Conservation (phyloP, 2,329 filamentous ascomycete genomes). For the Botryosphaeria dothidea region DNA sequence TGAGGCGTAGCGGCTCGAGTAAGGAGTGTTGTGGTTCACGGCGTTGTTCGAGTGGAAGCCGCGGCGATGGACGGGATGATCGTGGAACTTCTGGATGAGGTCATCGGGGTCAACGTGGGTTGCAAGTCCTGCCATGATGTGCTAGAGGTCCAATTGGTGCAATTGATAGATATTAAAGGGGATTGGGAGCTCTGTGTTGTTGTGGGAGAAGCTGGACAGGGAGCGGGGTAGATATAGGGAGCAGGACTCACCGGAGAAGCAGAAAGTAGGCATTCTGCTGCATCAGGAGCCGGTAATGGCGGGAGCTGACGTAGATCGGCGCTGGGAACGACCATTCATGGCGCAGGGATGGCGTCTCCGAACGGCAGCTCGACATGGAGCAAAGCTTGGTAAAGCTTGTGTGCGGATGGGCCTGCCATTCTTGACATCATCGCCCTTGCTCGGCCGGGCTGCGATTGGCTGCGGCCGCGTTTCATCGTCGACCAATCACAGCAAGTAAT, state of each 20-base stretch:
- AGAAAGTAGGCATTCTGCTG: background rate
- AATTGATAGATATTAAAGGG: background rate
- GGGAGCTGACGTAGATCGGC: slow-evolving; percentile 8
- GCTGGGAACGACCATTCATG: background rate
- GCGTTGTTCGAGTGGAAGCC: slow-evolving; percentile 39
- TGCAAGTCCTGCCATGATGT: slow-evolving; percentile 9
- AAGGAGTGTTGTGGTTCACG: slow-evolving; percentile 57
- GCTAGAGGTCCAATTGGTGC: background rate
- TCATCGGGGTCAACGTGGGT: slow-evolving; percentile 54
- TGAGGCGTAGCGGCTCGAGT: slow-evolving; percentile 59
- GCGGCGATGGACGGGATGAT: slow-evolving; percentile 44
- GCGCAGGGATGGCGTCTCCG: background rate
- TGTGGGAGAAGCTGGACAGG: background rate
- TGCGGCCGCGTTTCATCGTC: background rate
- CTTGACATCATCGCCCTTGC: slow-evolving; percentile 1
- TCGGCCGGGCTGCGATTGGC: background rate
- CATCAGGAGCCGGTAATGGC: background rate
- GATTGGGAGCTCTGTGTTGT: background rate
- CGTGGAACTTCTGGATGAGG: slow-evolving; percentile 55
- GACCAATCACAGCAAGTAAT: background rate
- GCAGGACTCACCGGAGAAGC: background rate
- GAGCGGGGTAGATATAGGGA: background rate
- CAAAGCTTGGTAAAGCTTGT: slow-evolving; percentile 22
- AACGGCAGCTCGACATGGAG: slow-evolving; percentile 13
- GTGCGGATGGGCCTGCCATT: background rate